phyloP scores from a whole-genome alignment of 129 eudicot genomes.

The Centrapalus pauciflorus region DNA sequence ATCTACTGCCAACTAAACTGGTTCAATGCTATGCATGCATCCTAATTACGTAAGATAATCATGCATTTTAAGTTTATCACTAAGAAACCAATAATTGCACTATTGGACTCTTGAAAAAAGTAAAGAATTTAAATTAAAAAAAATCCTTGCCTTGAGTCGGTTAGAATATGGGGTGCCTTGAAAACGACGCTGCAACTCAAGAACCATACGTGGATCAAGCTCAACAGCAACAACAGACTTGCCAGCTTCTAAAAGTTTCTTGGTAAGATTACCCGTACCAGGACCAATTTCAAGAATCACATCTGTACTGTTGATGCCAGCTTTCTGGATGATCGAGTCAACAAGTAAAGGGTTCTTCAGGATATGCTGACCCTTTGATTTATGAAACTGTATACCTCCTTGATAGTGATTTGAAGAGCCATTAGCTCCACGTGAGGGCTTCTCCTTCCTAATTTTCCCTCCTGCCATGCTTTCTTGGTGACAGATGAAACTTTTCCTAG shows the following conservation, averaged over 20 bases:
- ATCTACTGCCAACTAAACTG: too few species aligned
- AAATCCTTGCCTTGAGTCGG: conserved; percentile 48
- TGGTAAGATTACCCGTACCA: conserved; percentile 94
- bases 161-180: conserved; percentile 75
- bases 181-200: conserved; percentile 84
- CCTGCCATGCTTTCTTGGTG: conserved; percentile 62
- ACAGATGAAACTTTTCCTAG: neutral
- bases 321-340: conserved; percentile 76
- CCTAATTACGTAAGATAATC: neutral
- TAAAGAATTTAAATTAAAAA: neutral
- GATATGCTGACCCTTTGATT: conserved; percentile 92
- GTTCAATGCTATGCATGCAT: too few species aligned
- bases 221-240: conserved; percentile 91
- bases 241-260: conserved; percentile 93
- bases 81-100: neutral
- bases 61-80: neutral
- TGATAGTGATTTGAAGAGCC: conserved; percentile 59
- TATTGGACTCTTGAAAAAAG: neutral
- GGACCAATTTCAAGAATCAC: conserved; percentile 92
- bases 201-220: conserved; percentile 95
- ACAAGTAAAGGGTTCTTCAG: conserved; percentile 77
- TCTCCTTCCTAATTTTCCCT: conserved; percentile 77
- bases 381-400: conserved; percentile 91
- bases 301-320: conserved; percentile 80
- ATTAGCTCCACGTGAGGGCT: conserved; percentile 35